Evolutionary conservation across 176 grass and related monocot genomes (phyloP).

Genomic region (Triticum aestivum): DNA sequence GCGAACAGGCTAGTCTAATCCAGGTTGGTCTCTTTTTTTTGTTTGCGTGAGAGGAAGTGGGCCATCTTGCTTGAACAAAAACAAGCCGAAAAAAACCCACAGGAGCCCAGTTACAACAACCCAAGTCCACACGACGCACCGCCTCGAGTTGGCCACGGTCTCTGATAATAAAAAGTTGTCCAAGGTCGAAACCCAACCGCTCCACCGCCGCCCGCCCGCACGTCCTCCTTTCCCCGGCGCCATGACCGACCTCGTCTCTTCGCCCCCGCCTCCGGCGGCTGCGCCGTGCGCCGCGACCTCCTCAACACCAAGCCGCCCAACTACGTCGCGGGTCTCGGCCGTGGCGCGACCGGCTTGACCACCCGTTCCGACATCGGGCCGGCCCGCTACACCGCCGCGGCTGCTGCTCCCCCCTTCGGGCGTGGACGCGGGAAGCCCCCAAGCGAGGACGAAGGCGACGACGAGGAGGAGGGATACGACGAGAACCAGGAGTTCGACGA

Average conservation of each 20-base stretch:
- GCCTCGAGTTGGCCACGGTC: too few species aligned
- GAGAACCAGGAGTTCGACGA: slow-evolving; percentile 92
- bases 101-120: too few species aligned
- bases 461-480: slow-evolving; percentile 77
- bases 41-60: too few species aligned
- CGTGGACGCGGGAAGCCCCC: slow-evolving; percentile 66
- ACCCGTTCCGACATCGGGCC: slow-evolving; percentile 82
- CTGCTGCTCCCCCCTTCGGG: slow-evolving; percentile 21
- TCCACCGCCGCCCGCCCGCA: slow-evolving; percentile 8
- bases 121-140: too few species aligned
- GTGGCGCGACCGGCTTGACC: slow-evolving; percentile 80
- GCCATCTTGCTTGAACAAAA: too few species aligned
- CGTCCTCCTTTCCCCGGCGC: slow-evolving; percentile 35
- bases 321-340: slow-evolving; percentile 83
- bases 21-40: too few species aligned
- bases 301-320: slow-evolving; percentile 83
- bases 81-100: too few species aligned
- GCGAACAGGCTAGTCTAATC: too few species aligned
- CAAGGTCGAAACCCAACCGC: too few species aligned
- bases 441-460: slow-evolving; percentile 58
- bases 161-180: too few species aligned
- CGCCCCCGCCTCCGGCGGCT: slow-evolving; percentile 13
- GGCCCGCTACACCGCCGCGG: slow-evolving; percentile 58
- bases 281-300: slow-evolving; percentile 54
- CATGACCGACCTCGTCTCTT: slow-evolving; percentile 36